These are phyloP conservation scores for Termitomyces sp. DNA, from an alignment of 1,284 basidiomycete species.

Conservation along the genomic window DNA sequence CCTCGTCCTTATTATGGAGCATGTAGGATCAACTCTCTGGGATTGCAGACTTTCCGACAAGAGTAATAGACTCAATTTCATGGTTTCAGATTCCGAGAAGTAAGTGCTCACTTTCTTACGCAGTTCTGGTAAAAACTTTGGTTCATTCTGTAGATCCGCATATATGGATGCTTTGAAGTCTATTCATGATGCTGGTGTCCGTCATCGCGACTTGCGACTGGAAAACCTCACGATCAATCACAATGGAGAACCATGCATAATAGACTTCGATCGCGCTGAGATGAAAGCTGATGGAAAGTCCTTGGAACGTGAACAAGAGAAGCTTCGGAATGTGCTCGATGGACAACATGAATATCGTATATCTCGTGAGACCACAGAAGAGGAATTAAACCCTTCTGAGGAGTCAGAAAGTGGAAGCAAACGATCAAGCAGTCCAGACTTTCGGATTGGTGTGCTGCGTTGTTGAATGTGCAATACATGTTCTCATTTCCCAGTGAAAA, in stretches of 20 bases:
- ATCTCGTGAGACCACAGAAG: not conserved
- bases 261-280: conserved; percentile 20
- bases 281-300: conserved; percentile 3
- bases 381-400: not conserved
- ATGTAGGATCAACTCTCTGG: conserved; percentile 10
- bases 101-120: not conserved
- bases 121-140: not conserved
- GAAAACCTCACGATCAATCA: conserved; percentile 19
- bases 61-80: not conserved
- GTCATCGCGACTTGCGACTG: conserved; percentile 20
- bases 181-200: conserved; percentile 19
- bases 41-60: not conserved
- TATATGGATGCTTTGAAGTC: conserved; percentile 11
- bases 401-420: not conserved
- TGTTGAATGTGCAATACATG: too few relatives aligned
- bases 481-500: too few relatives aligned
- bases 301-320: not conserved
- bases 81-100: not conserved
- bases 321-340: not conserved
- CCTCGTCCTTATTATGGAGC: conserved; percentile 18
- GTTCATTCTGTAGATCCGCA: not conserved
- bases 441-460: not conserved
- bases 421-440: not conserved
- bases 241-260: conserved; percentile 15
- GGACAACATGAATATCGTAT: not conserved